phyloP scores from a whole-genome alignment of 148 eudicot species.

The Tetragonia tetragonoides region DNA sequence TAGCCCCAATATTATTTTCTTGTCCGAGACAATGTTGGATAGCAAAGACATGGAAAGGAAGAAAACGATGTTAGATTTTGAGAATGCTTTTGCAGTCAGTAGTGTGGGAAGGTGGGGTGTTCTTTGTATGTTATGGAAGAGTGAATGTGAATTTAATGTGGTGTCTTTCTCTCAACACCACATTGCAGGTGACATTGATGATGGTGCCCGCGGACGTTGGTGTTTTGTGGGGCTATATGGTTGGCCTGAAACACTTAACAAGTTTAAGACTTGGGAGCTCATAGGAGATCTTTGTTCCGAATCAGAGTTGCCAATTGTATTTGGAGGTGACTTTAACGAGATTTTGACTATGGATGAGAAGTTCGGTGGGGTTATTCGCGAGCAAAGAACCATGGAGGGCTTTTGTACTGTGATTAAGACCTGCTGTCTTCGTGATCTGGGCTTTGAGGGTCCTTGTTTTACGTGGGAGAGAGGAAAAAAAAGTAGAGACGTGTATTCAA shows the following conservation, averaged over 20 bases:
- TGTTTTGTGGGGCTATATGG: no score
- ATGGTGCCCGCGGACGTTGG: not conserved
- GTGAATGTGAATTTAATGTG: no score
- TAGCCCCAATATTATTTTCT: not conserved
- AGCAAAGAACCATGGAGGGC: not conserved
- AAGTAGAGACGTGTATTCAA: fast-evolving
- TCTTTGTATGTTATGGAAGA: not conserved
- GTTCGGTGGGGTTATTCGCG: not conserved
- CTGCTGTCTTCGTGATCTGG: not conserved
- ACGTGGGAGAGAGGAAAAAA: not conserved
- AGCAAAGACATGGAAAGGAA: not conserved
- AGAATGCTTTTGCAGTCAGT: not conserved
- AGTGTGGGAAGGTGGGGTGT: not conserved
- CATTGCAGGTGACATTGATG: no score
- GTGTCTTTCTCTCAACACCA: no score
- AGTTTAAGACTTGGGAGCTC: no score
- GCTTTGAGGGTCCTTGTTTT: not conserved
- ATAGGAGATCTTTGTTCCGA: no score
- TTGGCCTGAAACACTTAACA: no score
- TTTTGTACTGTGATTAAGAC: not conserved
- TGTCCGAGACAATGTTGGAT: no score
- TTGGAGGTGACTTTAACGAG: not conserved
- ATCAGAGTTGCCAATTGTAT: not conserved
- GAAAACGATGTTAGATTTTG: not conserved
- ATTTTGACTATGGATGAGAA: not conserved